Percentiles rank a stretch among this genome's conserved stretches.
Evolutionary conservation across 177 flowering plant genomes (phyloP).

Genomic region (Vitis hybrid): DNA sequence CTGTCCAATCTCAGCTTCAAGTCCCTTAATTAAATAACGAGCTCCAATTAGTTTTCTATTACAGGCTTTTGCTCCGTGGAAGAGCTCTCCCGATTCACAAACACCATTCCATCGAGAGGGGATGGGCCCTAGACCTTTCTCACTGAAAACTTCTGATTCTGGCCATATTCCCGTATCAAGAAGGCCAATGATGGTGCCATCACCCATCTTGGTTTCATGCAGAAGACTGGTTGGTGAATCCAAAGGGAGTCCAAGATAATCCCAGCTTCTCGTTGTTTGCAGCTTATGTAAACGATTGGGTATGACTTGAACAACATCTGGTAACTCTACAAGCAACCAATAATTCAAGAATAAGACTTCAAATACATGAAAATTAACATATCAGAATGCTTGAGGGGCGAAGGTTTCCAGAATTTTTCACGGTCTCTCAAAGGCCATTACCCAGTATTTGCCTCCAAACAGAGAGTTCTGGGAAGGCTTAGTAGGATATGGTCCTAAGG

Average conservation of each 20-base stretch:
- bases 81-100: conserved; percentile 27
- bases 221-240: conserved; percentile 2
- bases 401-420: no score
- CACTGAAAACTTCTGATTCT: conserved; percentile 35
- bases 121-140: conserved; percentile 32
- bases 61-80: conserved; percentile 11
- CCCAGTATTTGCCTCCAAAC: no score
- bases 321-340: conserved; percentile 5
- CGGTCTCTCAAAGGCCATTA: no score
- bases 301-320: conserved; percentile 14
- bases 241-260: conserved; percentile 10
- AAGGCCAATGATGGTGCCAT: conserved; percentile 15
- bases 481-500: no score
- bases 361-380: not conserved
- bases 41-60: no score
- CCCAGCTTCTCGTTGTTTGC: conserved; percentile 23
- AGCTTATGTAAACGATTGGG: conserved; percentile 7
- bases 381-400: no score
- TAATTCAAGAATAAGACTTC: not conserved
- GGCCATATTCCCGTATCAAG: conserved; percentile 43
- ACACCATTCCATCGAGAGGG: conserved; percentile 43
- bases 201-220: conserved; percentile 3
- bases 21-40: no score
- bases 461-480: no score
- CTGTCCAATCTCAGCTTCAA: not conserved